These are phyloP conservation scores for Penicillium sp. DNA, from an alignment of 2,329 filamentous ascomycete genomes.

Conservation along the genomic window DNA sequence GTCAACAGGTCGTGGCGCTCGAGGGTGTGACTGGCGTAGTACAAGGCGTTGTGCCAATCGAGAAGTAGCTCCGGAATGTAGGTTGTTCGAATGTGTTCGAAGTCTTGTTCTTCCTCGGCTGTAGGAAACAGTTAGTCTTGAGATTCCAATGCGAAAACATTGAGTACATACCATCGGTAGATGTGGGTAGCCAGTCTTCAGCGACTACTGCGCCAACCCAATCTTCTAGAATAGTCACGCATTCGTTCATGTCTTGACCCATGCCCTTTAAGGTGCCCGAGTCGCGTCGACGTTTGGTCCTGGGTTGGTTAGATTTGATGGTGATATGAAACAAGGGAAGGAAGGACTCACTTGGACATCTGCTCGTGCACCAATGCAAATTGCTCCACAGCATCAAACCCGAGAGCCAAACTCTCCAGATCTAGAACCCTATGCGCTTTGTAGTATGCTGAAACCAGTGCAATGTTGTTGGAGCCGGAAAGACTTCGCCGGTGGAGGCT, in stretches of 20 bases:
- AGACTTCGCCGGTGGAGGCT: conserved; percentile 32
- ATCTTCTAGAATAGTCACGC: conserved; percentile 56
- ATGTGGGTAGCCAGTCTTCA: conserved; percentile 61
- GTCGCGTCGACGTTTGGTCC: conserved; percentile 36
- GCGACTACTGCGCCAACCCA: conserved; percentile 61
- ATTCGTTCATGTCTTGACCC: conserved; percentile 55
- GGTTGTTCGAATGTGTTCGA: conserved; percentile 65
- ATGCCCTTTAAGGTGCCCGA: conserved; percentile 49
- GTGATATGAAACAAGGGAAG: not conserved
- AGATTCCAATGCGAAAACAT: not conserved
- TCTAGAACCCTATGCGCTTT: conserved; percentile 66
- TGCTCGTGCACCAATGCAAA: conserved; percentile 58
- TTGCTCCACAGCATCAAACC: conserved; percentile 67
- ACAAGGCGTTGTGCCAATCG: conserved; percentile 77
- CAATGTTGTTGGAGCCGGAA: conserved; percentile 29
- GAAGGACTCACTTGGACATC: conserved; percentile 40
- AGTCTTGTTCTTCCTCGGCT: conserved; percentile 60
- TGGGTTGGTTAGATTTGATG: conserved; percentile 18
- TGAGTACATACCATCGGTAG: conserved; percentile 54
- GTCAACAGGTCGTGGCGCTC: conserved; percentile 72
- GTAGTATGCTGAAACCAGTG: conserved; percentile 27
- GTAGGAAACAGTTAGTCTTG: conserved; percentile 14
- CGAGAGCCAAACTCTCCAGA: conserved; percentile 65
- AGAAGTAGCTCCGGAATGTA: conserved; percentile 87
- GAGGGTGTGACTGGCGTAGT: conserved; percentile 72